Evolutionary conservation across 495 filamentous ascomycete genomes (phyloP), one percentile per base, ranked within the genome.

Genomic region (Penicillium mononematosum): DNA sequence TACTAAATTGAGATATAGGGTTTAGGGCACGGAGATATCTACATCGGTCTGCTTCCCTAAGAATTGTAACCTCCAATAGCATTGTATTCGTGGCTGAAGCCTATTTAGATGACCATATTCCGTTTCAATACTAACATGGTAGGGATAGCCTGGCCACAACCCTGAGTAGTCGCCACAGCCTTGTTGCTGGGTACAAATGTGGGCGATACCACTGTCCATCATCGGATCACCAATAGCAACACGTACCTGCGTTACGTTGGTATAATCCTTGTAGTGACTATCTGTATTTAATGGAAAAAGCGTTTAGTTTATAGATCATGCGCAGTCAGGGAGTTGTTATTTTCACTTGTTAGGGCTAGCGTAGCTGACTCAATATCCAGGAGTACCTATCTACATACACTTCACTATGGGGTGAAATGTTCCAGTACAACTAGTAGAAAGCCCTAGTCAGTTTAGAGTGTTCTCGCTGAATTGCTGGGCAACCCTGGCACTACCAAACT

Each of bases 1-100:
- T 50, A 48, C 65, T 46, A 9, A 44, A 58, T 17, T 10, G 45
- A 60, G 63, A 58, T 24, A 58, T 74, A 78, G 75, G 75, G 75
- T 60, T 74, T 76, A 78, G 74, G 75, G 75, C 71, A 74, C 36
- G 36, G 16, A 17, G 5, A 17, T 17, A 38, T 39, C 16, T 39
- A 39, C 6, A 39, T n/a, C 22, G 22, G 31, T 4, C 11, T 31
- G 29, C 31, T 16, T 16, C 7, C 5, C 36, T 4, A 17, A 17
- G 16, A n/a, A 39, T 39, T 39, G 16, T n/a, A 39, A 39, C 36
- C 14, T 16, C 14, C 14, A 6, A 17, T n/a, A n/a, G 36, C 36
- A 38, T 16, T 38, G 1, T n/a, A 39, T 39, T 4, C 6, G n/a
- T 17, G 36, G 24, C 2, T 25, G 24, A 38, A 38, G 16, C 16